Evolutionary conservation across 2,329 filamentous ascomycete genomes (phyloP).

Genomic region (Stagonosporopsis cucurbitacearum): DNA sequence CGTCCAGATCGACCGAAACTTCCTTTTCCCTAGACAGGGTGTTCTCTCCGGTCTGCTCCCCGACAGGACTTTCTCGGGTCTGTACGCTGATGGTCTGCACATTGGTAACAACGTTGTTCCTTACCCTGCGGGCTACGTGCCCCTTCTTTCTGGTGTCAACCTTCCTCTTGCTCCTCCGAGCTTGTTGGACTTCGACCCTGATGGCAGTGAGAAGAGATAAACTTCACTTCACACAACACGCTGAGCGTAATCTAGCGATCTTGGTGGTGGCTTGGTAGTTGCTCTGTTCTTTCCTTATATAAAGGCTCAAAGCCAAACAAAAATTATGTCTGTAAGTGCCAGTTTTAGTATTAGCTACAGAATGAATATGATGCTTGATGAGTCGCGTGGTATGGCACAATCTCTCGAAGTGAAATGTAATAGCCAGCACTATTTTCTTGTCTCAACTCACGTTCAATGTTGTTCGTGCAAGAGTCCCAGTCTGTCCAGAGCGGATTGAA

Average conservation of each 20-base stretch:
- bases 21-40: constrained; percentile 19
- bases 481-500: too few species aligned
- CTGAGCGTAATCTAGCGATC: neutral
- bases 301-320: constrained; percentile 2
- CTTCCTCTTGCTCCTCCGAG: constrained; percentile 11
- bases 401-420: neutral
- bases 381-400: neutral
- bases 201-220: neutral
- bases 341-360: neutral
- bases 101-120: constrained; percentile 25
- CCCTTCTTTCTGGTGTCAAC: constrained; percentile 8
- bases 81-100: constrained; percentile 26
- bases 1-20: constrained; percentile 23
- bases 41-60: constrained; percentile 20
- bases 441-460: neutral
- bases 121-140: constrained; percentile 17
- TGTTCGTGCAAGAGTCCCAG: neutral
- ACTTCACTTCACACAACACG: neutral
- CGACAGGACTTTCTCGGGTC: constrained; percentile 20
- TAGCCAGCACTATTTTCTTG: neutral
- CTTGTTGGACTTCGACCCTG: constrained; percentile 2
- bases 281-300: neutral
- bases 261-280: neutral
- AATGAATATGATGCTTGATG: neutral
- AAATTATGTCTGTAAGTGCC: neutral